Evolutionary conservation across 768 basidiomycete genomes (phyloP), one percentile per base, ranked within the genome.

Genomic region (Roridomyces roridus): DNA sequence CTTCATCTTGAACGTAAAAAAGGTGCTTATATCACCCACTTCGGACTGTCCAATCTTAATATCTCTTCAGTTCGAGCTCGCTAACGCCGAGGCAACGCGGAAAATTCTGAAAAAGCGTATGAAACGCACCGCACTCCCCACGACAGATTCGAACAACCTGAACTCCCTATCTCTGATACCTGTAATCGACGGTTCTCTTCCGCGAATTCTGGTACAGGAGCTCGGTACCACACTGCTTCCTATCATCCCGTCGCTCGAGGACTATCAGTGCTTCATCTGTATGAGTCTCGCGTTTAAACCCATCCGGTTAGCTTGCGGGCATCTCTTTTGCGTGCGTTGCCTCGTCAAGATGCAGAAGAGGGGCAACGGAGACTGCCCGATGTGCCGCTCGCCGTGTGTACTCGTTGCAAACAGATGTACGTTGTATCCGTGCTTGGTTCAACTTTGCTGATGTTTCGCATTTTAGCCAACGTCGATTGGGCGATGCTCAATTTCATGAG

Each of bases 91-190:
- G 70, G 95, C 94, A 2, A 91, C 89, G 3, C 85, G 94, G 31
- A 97, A 97, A 74, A 94, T 94, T 57, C 82, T 96, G 46, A 96
- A 96, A 80, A 97, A 97, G 68, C 95, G 96, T 67, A 82, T 91
- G 24, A 96, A 96, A 68, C 86, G 92, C 4, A 96, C 94, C 0
- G 86, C 91, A 0, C 76, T 98, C 9, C 89, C 91, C 34, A 28
- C 45, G 26, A 55, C 51, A 31, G 55, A 58, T 42, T 25, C 55
- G 25, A 65, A 34, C 6, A 58, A 55, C 37, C 58, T 65, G 17
- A 64, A 65, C 25, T 70, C 74, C 11, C 68, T 76, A n/a, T 73
- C 78, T 11, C 69, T 76, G 14, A 56, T 75, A 2, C 57, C 67
- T 31, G 39, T 60, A 24, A 55, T 53, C 14, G 57, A 60, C 36